Evolutionary conservation across 495 filamentous ascomycete species (phyloP).

Genomic region (Amorphotheca resinae): DNA sequence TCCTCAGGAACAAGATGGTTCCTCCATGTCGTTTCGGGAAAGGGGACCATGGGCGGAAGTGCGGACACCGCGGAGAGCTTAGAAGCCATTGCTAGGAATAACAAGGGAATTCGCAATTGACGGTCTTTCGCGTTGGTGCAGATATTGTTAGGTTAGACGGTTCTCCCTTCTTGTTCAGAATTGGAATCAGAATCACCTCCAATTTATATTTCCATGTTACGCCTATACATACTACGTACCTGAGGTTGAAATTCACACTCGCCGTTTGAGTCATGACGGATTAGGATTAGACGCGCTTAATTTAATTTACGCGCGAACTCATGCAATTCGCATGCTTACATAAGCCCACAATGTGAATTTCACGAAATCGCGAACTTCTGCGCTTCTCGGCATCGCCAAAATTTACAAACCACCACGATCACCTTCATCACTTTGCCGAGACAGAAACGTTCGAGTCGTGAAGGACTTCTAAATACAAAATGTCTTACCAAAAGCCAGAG

Average conservation of each 20-base stretch:
- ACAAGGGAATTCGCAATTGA: not conserved
- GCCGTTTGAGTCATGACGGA: not conserved
- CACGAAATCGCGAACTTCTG: slow-evolving; percentile 5
- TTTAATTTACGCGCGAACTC: too few relatives aligned
- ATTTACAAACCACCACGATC: slow-evolving; percentile 4
- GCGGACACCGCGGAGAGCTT: slow-evolving; percentile 3
- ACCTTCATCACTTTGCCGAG: slow-evolving; percentile 78
- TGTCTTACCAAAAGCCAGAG: slow-evolving; percentile 94
- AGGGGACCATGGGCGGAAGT: slow-evolving; percentile 60
- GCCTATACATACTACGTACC: too few relatives aligned
- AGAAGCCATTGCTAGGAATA: slow-evolving; percentile 7
- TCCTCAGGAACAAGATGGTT: slow-evolving; percentile 52
- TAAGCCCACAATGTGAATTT: not conserved
- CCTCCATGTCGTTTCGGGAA: slow-evolving; percentile 57
- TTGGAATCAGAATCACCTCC: too few relatives aligned
- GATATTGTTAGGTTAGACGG: too few relatives aligned
- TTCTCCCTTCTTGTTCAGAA: too few relatives aligned
- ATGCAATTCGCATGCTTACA: not conserved
- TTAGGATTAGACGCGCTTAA: not conserved
- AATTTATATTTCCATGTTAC: too few relatives aligned
- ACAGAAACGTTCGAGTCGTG: slow-evolving; percentile 55
- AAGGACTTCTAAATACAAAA: slow-evolving; percentile 37
- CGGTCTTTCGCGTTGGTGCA: too few relatives aligned
- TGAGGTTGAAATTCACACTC: too few relatives aligned
- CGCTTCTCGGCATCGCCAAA: not conserved